Evolutionary conservation across 768 basidiomycete genomes (phyloP).

Genomic region (Hirschioporus abietinus): DNA sequence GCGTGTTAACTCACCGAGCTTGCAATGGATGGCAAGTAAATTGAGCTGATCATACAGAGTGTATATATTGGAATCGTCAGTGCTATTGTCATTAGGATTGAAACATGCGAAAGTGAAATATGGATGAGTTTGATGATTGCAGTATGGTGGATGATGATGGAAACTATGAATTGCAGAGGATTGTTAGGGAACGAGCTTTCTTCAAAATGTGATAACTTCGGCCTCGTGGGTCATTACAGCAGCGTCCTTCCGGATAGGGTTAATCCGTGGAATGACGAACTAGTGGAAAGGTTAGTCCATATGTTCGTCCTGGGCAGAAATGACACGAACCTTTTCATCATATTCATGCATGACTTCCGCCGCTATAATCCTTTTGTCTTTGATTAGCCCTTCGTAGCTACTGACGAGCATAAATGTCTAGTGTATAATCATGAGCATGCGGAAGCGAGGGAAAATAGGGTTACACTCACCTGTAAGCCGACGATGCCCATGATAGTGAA

Average conservation of each 20-base stretch:
- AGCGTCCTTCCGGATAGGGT: conserved; percentile 70
- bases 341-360: conserved; percentile 84
- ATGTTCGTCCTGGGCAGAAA: background rate
- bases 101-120: background rate
- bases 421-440: conserved; percentile 1
- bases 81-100: background rate
- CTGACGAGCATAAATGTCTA: conserved; percentile 47
- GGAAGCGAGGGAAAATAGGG: conserved; percentile 4
- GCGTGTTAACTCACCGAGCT: background rate
- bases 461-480: conserved; percentile 49
- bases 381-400: conserved; percentile 60
- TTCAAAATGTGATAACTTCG: conserved; percentile 51
- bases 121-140: background rate
- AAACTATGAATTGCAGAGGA: background rate
- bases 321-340: conserved; percentile 58
- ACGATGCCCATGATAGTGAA: conserved; percentile 61
- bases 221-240: conserved; percentile 84
- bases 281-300: conserved; percentile 22
- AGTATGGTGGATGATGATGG: background rate
- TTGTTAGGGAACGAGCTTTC: background rate
- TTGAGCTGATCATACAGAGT: background rate
- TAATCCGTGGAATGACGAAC: conserved; percentile 82
- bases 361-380: conserved; percentile 69
- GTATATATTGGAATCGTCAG: background rate
- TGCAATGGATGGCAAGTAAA: background rate